Evolutionary conservation across 2,329 filamentous ascomycete species (phyloP), one percentile per base, ranked within the genome.

Genomic region (Nemania sp.): DNA sequence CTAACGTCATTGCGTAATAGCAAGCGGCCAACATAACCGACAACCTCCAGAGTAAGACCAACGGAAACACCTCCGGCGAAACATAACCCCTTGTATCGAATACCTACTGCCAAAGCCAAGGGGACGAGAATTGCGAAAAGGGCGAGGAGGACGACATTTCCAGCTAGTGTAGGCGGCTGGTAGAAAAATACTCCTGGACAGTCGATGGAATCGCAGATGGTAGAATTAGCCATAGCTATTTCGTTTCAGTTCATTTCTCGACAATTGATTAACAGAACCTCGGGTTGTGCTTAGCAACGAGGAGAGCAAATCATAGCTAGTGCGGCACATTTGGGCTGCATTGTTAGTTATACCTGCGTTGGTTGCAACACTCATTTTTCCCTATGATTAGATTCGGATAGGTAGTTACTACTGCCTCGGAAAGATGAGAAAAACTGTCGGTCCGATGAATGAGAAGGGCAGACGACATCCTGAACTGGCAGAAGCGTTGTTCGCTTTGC

Each of bases 21-120:
- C 6, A 86, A 63, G 43, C 82, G 80, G 3, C 83, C 84, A 15
- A 81, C 75, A 67, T 86, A 86, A 15, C 84, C 84, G 51, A 85
- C 43, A 7, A 83, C 75, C 66, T 85, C 83, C 7, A 86, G 68
- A 5, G 80, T 67, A 15, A 86, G 75, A 1, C 84, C 84, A 0
- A 77, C 76, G 2, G 80, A 75, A 60, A 87, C 70, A 2, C 77
- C 73, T 1, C 77, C 75, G 1, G 83, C 78, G 75, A 85, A 85
- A 4, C 81, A 62, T 0, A 78, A 77, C 29, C 81, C 84, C 53
- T 72, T 77, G 60, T 79, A 82, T 32, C 78, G 80, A 47, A 80
- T 70, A 18, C 82, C 84, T 22, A 82, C 69, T 53, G 79, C 79
- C 10, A 82, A 65, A 26, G 78, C 73, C 47, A 79, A 65, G 10